Percentiles rank a stretch among this genome's conserved stretches.
phyloP scores from a whole-genome alignment of 2,329 filamentous ascomycete species.

The Biscogniauxia sp. region DNA sequence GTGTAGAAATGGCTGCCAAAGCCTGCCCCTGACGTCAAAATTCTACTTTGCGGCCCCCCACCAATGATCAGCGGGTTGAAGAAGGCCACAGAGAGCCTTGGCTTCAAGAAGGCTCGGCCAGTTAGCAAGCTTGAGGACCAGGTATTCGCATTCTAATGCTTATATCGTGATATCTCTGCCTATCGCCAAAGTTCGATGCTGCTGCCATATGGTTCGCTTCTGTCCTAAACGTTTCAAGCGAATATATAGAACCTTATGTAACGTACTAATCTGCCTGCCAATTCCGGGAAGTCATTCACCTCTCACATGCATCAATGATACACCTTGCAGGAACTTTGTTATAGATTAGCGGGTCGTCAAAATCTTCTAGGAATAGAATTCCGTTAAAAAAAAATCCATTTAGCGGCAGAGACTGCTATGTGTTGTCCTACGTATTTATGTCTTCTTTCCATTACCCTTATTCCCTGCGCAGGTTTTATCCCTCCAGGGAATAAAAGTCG shows the following conservation, averaged over 20 bases:
- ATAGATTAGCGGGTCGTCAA: neutral
- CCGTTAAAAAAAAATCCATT: neutral
- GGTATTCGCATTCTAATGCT: conserved; percentile 84
- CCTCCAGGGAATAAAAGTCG: neutral
- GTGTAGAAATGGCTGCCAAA: conserved; percentile 73
- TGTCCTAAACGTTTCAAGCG: neutral
- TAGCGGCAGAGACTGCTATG: neutral
- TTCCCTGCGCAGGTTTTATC: neutral
- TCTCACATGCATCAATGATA: neutral
- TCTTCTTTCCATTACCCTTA: neutral
- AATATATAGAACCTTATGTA: neutral
- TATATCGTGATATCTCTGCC: neutral
- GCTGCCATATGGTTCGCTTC: neutral
- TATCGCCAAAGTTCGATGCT: neutral
- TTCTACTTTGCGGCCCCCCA: conserved; percentile 90
- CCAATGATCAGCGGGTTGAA: conserved; percentile 97
- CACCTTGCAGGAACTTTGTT: neutral
- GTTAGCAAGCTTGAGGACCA: conserved; percentile 98
- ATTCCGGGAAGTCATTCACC: neutral
- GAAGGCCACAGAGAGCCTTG: conserved; percentile 86
- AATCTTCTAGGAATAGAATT: neutral
- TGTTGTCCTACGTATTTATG: too few relatives aligned
- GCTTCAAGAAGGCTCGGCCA: conserved; percentile 87
- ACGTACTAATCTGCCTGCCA: neutral
- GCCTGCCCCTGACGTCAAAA: conserved; percentile 83